Conservation (phyloP, 495 filamentous ascomycete genomes). For the Talaromyces wortmannii region DNA sequence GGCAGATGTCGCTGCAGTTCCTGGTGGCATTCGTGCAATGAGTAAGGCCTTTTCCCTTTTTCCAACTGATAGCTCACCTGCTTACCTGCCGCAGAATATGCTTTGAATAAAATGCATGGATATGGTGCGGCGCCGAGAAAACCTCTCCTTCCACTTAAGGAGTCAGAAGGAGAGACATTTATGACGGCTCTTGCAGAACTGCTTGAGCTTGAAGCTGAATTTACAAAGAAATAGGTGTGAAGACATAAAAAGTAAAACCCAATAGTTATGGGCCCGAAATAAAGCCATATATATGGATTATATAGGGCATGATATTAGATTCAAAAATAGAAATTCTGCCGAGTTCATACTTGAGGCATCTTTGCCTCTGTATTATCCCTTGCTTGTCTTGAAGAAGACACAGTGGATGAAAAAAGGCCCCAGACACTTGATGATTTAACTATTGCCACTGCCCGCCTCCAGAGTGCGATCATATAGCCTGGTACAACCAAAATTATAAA, state of each 20-base stretch:
- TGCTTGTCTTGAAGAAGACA: no score
- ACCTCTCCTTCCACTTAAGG: slow-evolving; percentile 11
- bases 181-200: slow-evolving; percentile 3
- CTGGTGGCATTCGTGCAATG: slow-evolving; percentile 15
- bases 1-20: slow-evolving; percentile 13
- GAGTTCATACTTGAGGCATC: no score
- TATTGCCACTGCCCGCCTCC: background rate
- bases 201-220: background rate
- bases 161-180: slow-evolving; percentile 10
- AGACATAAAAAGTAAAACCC: background rate
- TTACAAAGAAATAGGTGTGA: background rate
- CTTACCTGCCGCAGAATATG: slow-evolving; percentile 8
- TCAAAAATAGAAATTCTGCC: no score
- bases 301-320: no score
- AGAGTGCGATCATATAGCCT: background rate
- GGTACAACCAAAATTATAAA: slow-evolving; percentile 10
- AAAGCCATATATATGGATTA: background rate
- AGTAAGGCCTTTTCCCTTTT: slow-evolving; percentile 5
- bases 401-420: no score
- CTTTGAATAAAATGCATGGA: slow-evolving; percentile 15
- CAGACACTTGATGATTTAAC: no score
- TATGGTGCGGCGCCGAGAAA: slow-evolving; percentile 12
- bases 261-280: background rate
- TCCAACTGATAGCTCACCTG: background rate
- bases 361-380: no score